Conservation (phyloP, 208 protist genomes). For the Acanthamoeba sp. region DNA sequence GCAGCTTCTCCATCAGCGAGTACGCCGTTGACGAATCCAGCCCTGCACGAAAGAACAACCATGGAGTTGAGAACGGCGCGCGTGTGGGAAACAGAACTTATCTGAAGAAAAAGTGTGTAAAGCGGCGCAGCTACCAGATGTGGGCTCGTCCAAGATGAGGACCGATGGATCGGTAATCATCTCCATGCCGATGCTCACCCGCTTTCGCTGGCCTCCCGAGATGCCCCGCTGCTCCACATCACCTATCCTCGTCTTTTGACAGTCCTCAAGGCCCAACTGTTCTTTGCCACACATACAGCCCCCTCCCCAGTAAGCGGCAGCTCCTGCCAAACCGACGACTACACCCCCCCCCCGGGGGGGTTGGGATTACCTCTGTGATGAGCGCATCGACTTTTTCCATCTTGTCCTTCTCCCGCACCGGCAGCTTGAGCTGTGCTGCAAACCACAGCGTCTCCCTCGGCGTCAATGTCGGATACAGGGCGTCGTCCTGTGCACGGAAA, state of each 20-base stretch:
- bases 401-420: not conserved
- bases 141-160: constrained; percentile 84
- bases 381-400: not conserved
- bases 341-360: too few species aligned
- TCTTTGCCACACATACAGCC: too few species aligned
- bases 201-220: constrained; percentile 82
- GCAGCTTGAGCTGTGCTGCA: constrained; percentile 54
- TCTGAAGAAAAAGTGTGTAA: too few species aligned
- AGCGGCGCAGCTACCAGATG: constrained; percentile 32
- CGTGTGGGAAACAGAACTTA: too few species aligned
- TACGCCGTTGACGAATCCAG: constrained; percentile 50
- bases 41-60: not conserved
- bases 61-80: too few species aligned
- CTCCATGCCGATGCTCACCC: constrained; percentile 85
- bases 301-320: too few species aligned
- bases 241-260: constrained; percentile 63
- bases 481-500: constrained; percentile 54
- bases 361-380: not conserved
- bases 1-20: constrained; percentile 26
- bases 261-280: constrained; percentile 67
- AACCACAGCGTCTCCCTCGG: constrained; percentile 58
- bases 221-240: constrained; percentile 57
- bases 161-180: constrained; percentile 80
- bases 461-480: not conserved
- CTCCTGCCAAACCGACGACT: too few species aligned